Evolutionary conservation across 257 asterid species (phyloP).

Genomic region (Solanum bulbocastanum): DNA sequence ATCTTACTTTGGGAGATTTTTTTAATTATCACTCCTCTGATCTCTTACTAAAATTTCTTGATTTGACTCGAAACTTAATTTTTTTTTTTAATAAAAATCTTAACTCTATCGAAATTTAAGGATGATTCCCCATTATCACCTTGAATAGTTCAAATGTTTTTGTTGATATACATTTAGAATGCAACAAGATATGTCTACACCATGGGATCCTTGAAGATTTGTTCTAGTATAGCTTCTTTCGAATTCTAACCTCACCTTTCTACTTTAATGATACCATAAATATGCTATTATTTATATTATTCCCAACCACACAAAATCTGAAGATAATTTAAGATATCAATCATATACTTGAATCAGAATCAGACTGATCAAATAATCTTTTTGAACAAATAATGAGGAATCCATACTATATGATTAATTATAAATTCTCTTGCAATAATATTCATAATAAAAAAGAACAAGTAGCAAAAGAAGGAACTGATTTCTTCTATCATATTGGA

Average conservation of each 20-base stretch:
- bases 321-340: background rate
- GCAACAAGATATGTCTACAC: background rate
- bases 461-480: background rate
- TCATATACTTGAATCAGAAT: background rate
- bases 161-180: background rate
- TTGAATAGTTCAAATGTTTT: background rate
- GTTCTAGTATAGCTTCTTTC: background rate
- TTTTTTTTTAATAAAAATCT: background rate
- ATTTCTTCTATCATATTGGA: background rate
- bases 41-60: too few species aligned
- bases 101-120: fast-evolving
- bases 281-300: background rate
- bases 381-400: background rate
- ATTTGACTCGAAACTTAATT: fast-evolving
- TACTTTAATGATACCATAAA: background rate
- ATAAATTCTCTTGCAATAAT: background rate
- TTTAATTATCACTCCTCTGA: too few species aligned
- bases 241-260: background rate
- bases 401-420: background rate
- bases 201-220: background rate
- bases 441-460: background rate
- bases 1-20: too few species aligned
- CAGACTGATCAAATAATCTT: background rate
- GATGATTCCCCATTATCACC: background rate
- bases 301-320: background rate